phyloP scores from a whole-genome alignment of 2,329 filamentous ascomycete species.

The Parasarocladium wereldwijsianum region DNA sequence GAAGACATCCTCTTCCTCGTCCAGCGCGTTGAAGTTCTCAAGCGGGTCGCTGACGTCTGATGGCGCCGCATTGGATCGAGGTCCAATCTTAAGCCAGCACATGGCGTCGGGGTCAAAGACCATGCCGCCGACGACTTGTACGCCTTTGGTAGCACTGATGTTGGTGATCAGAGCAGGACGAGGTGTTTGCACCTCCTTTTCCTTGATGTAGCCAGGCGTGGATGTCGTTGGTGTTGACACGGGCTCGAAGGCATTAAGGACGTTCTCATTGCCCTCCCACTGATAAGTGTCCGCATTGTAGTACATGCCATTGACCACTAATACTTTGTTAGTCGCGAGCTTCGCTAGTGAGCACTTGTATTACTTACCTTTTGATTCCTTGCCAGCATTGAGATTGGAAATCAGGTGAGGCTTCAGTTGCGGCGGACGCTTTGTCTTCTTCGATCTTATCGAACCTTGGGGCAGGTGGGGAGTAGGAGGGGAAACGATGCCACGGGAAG shows the following conservation, averaged over 20 bases:
- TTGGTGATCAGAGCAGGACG: slow-evolving; percentile 79
- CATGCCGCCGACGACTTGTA: slow-evolving; percentile 95
- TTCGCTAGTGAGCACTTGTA: background rate
- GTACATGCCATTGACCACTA: slow-evolving; percentile 86
- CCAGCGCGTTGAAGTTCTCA: slow-evolving; percentile 53
- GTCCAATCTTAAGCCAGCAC: slow-evolving; percentile 82
- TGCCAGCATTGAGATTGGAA: slow-evolving; percentile 60
- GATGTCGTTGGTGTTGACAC: slow-evolving; percentile 38
- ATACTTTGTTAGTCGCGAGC: slow-evolving; percentile 13
- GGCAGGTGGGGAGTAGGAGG: slow-evolving; percentile 25
- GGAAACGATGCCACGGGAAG: slow-evolving; percentile 31
- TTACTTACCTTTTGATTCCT: slow-evolving; percentile 64
- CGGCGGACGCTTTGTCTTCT: slow-evolving; percentile 43
- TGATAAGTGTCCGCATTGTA: slow-evolving; percentile 78
- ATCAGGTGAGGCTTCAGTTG: slow-evolving; percentile 77
- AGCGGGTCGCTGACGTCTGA: slow-evolving; percentile 40
- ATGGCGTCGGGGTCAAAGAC: slow-evolving; percentile 94
- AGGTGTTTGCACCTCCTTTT: slow-evolving; percentile 42
- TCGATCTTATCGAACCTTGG: slow-evolving; percentile 27
- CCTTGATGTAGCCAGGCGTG: slow-evolving; percentile 20
- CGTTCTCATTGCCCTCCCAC: slow-evolving; percentile 96
- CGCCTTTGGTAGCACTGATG: slow-evolving; percentile 67
- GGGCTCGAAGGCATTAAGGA: slow-evolving; percentile 61
- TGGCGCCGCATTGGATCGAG: slow-evolving; percentile 25
- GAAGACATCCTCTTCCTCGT: slow-evolving; percentile 87